phyloP scores from a whole-genome alignment of 1,284 basidiomycete genomes.

The Pascua guehoae region DNA sequence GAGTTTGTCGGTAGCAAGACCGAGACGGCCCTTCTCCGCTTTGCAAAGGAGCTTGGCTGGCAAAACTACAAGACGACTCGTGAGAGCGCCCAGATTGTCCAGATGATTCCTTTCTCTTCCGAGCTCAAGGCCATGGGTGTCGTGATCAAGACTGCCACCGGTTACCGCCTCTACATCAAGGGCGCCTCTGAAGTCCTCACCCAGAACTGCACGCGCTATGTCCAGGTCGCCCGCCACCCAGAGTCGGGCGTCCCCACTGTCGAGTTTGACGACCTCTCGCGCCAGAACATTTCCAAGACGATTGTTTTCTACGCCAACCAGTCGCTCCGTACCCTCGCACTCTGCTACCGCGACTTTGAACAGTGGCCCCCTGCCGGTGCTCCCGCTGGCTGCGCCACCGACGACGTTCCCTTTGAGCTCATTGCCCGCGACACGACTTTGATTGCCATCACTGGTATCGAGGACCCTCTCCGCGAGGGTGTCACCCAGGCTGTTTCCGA shows the following conservation, averaged over 20 bases:
- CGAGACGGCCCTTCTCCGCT: constrained; percentile 85
- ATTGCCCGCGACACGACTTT: constrained; percentile 74
- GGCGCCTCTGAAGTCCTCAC: constrained; percentile 91
- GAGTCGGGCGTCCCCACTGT: constrained; percentile 18
- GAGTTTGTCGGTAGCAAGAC: constrained; percentile 93
- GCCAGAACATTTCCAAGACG: constrained; percentile 53
- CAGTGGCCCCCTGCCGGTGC: constrained; percentile 72
- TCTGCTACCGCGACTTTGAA: constrained; percentile 86
- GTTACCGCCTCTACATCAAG: constrained; percentile 78
- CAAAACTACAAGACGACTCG: constrained; percentile 67
- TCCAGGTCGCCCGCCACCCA: constrained; percentile 57
- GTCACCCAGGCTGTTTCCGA: constrained; percentile 82
- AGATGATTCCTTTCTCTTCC: constrained; percentile 93
- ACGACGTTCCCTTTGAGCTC: constrained; percentile 65
- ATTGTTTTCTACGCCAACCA: constrained; percentile 98
- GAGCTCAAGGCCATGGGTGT: constrained; percentile 96
- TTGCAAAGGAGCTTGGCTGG: constrained; percentile 86
- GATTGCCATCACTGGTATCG: constrained; percentile 86
- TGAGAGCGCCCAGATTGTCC: constrained; percentile 63
- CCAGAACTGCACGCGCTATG: constrained; percentile 65
- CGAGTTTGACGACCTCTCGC: constrained; percentile 33
- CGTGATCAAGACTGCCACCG: constrained; percentile 63
- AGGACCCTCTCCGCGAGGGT: constrained; percentile 88
- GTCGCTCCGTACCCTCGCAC: constrained; percentile 83
- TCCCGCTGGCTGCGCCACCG: constrained; percentile 53